A percentile compares a stretch with the other conserved stretches of the same genome.
phyloP scores from a whole-genome alignment of 768 basidiomycete genomes.

The Heimioporus sp. region DNA sequence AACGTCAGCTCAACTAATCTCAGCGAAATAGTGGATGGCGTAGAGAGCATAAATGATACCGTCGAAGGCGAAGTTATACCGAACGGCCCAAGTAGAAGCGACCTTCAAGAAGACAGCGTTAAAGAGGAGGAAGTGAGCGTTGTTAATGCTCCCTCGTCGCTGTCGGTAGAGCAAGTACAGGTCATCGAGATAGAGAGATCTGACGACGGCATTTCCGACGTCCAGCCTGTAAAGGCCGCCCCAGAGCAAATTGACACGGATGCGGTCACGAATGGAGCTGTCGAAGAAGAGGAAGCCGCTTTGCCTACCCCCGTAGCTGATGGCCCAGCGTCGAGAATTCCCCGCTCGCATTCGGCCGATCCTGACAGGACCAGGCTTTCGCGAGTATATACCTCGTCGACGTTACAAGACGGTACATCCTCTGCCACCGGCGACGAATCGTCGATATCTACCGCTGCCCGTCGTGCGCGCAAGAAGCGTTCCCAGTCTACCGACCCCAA shows the following conservation, averaged over 20 bases:
- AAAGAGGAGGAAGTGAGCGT: slow-evolving; percentile 24
- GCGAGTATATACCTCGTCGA: slow-evolving; percentile 56
- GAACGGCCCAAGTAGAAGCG: slow-evolving; percentile 15
- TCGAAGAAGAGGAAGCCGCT: slow-evolving; percentile 29
- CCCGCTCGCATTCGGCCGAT: slow-evolving; percentile 81
- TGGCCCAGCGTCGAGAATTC: slow-evolving; percentile 45
- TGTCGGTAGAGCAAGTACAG: slow-evolving; percentile 11
- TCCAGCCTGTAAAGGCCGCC: slow-evolving; percentile 5
- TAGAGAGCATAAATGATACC: slow-evolving; percentile 31
- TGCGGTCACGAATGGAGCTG: slow-evolving; percentile 17
- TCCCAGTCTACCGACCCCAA: slow-evolving; percentile 48
- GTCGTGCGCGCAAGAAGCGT: slow-evolving; percentile 53
- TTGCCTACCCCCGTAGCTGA: slow-evolving; percentile 41
- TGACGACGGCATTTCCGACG: slow-evolving; percentile 17
- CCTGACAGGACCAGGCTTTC: slow-evolving; percentile 62
- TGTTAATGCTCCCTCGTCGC: neutral
- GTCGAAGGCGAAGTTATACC: slow-evolving; percentile 20
- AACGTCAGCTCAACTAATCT: slow-evolving; percentile 29
- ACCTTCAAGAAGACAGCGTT: slow-evolving; percentile 21
- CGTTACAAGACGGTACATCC: slow-evolving; percentile 49
- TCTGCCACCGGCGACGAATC: slow-evolving; percentile 69
- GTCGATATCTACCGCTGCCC: slow-evolving; percentile 57
- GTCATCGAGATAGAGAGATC: slow-evolving; percentile 22
- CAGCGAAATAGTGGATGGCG: slow-evolving; percentile 31
- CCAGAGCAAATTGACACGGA: slow-evolving; percentile 21